A percentile compares a stretch with the other conserved stretches of the same genome.
These are phyloP conservation scores for Sordaria brevicollis DNA, from an alignment of 495 filamentous ascomycete genomes.

Conservation along the genomic window DNA sequence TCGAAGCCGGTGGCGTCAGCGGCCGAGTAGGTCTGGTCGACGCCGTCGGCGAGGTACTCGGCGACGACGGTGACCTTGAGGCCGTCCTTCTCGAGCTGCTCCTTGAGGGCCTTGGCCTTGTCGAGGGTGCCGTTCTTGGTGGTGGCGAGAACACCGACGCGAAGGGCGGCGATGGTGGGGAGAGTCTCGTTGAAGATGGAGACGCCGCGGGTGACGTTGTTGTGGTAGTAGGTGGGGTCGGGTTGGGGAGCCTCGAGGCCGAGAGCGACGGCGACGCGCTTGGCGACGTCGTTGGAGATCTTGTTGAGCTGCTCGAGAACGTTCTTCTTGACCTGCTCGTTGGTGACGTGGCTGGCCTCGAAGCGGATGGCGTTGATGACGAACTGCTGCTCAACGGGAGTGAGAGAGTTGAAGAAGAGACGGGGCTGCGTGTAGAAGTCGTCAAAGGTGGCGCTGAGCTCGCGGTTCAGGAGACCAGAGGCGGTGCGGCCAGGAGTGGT, in stretches of 20 bases:
- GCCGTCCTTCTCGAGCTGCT: slow-evolving; percentile 33
- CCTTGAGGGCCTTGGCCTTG: slow-evolving; percentile 39
- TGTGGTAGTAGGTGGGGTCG: slow-evolving; percentile 57
- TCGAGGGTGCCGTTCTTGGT: slow-evolving; percentile 22
- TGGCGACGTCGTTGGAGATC: slow-evolving; percentile 58
- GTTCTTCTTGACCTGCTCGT: slow-evolving; percentile 46
- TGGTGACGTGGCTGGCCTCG: slow-evolving; percentile 52
- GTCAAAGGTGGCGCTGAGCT: slow-evolving; percentile 52
- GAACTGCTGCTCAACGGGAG: slow-evolving; percentile 62
- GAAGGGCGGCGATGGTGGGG: slow-evolving; percentile 50
- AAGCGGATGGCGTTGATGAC: slow-evolving; percentile 71
- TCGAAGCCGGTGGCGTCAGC: slow-evolving; percentile 66
- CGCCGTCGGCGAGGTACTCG: slow-evolving; percentile 44
- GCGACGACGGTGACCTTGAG: slow-evolving; percentile 53
- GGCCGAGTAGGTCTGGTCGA: slow-evolving; percentile 60
- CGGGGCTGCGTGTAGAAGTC: slow-evolving; percentile 72
- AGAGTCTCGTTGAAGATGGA: slow-evolving; percentile 50
- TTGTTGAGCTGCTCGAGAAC: slow-evolving; percentile 62
- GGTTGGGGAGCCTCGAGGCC: slow-evolving; percentile 47
- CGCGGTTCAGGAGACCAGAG: slow-evolving; percentile 47
- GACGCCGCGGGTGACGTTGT: slow-evolving; percentile 55
- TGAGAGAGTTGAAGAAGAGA: slow-evolving; percentile 68
- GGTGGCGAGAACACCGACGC: slow-evolving; percentile 56
- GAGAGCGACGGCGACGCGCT: slow-evolving; percentile 53
- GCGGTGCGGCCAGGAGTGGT: slow-evolving; percentile 48